Base-by-base conservation (phyloP, 2,329 filamentous ascomycete species). In the Zymoseptoria crescenta region DNA sequence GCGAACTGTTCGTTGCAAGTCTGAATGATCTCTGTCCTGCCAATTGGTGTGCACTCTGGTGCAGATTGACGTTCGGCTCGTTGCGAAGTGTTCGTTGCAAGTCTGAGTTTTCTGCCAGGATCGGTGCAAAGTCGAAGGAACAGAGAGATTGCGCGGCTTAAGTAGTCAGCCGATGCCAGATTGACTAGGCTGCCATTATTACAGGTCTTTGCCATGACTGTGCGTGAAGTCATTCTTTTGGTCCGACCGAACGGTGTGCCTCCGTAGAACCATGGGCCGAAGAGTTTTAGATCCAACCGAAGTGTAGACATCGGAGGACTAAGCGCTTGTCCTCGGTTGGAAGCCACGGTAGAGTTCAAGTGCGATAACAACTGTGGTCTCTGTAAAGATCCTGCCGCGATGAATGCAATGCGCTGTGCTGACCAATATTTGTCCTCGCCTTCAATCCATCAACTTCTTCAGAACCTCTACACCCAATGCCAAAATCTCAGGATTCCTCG, bases 401-500 rank as follows among this genome's bases (percentile, higher is more conserved):
- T 16, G 35, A 45, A 45, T 45, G 35, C 35, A 41, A 41, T 41
- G 35, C 35, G 9, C 35, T 13, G 6, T 45, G 9, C 10, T 10
- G 35, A 41, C 35, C 35, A 10, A 41, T 41, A 1, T 41, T 13
- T 13, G n/a, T 45, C 35, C 8, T 45, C 35, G 4, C 3, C 35
- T 45, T 45, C 35, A 51, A 30, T 13, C 24, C 51, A 52, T 29
- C 24, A 52, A 28, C 51, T 52, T 52, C 24, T 52, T 52, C 51
- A 52, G 13, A 5, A 52, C 51, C n/a, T 30, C 51, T 4, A 52
- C 51, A 2, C 51, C 51, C 51, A 52, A 28, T 28, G 45, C 20
- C 54, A 96, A 70, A 24, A 96, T 85, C 63, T 88, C 85, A 6
- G 83, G 79, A 61, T 84, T 83, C 59, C 85, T 81, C 53, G 83